Evolutionary conservation across 2,329 filamentous ascomycete genomes (phyloP).

Genomic region (Saccharata proteae): DNA sequence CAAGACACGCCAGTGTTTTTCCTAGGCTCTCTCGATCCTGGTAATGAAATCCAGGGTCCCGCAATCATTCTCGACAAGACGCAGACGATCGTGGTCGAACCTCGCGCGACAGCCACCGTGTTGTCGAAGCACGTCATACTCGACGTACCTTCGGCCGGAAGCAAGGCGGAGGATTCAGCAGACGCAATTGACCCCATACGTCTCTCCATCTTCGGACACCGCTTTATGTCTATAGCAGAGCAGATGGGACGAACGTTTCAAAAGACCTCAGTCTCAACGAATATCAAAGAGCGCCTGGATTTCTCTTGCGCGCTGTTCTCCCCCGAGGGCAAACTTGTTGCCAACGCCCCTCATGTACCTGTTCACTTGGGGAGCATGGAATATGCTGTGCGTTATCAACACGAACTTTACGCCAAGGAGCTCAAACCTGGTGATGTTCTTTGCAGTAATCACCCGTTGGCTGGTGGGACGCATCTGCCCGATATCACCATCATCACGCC

Average conservation of each 20-base stretch:
- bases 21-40: constrained; percentile 13
- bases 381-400: constrained; percentile 28
- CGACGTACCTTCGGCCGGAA: constrained; percentile 19
- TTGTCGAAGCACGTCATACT: constrained; percentile 28
- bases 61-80: constrained; percentile 28
- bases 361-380: constrained; percentile 34
- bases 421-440: constrained; percentile 29
- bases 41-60: constrained; percentile 16
- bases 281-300: constrained; percentile 33
- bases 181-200: constrained; percentile 36
- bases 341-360: constrained; percentile 31
- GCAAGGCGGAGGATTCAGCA: constrained; percentile 16
- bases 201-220: constrained; percentile 43
- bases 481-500: constrained; percentile 32
- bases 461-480: constrained; percentile 30
- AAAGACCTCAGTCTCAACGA: constrained; percentile 42
- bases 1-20: constrained; percentile 13
- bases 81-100: constrained; percentile 33
- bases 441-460: constrained; percentile 28
- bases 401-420: constrained; percentile 21
- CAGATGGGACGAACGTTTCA: constrained; percentile 47
- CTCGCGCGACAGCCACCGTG: constrained; percentile 14
- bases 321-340: constrained; percentile 29
- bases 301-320: constrained; percentile 34
- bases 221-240: constrained; percentile 48